Evolutionary conservation across 371 early-diverging fungal species (phyloP).

Genomic region (Lichtheimia hyalospora): DNA sequence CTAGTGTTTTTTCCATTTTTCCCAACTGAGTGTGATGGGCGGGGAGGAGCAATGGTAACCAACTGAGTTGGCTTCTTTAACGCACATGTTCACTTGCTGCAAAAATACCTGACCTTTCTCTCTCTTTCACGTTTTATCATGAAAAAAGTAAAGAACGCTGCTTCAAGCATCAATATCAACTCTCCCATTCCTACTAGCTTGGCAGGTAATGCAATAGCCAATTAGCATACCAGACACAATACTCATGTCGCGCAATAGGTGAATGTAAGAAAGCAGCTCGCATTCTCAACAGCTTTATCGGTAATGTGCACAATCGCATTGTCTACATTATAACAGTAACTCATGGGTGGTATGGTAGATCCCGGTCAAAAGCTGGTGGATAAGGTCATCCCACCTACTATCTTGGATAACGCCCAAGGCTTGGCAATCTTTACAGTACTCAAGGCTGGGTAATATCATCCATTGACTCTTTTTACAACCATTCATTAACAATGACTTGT

Average conservation of each 20-base stretch:
- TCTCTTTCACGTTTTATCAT: conserved; percentile 1
- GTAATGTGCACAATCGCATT: conserved; percentile 25
- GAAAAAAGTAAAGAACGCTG: conserved; percentile 15
- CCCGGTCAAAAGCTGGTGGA: conserved; percentile 67
- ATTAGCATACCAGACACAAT: background rate
- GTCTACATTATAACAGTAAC: too few relatives aligned
- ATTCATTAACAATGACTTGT: too few relatives aligned
- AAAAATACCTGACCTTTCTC: background rate
- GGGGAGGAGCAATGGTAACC: too few relatives aligned
- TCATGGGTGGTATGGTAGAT: conserved; percentile 25
- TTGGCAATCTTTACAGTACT: conserved; percentile 89
- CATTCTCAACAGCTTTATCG: conserved; percentile 75
- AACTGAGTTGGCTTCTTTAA: too few relatives aligned
- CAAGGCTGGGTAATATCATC: conserved; percentile 63
- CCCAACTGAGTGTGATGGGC: too few relatives aligned
- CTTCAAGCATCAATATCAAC: conserved; percentile 14
- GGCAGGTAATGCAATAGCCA: conserved; percentile 8
- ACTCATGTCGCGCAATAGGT: conserved; percentile 23
- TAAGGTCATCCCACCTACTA: conserved; percentile 72
- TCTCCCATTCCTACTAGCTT: conserved; percentile 19
- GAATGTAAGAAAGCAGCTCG: conserved; percentile 79
- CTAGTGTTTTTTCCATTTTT: too few relatives aligned
- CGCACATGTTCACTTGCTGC: too few relatives aligned
- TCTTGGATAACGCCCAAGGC: conserved; percentile 81
- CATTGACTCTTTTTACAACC: too few relatives aligned